Evolutionary conservation across 257 asterid species (phyloP), one percentile per base, ranked within the genome.

Genomic region (Scutellaria minor): DNA sequence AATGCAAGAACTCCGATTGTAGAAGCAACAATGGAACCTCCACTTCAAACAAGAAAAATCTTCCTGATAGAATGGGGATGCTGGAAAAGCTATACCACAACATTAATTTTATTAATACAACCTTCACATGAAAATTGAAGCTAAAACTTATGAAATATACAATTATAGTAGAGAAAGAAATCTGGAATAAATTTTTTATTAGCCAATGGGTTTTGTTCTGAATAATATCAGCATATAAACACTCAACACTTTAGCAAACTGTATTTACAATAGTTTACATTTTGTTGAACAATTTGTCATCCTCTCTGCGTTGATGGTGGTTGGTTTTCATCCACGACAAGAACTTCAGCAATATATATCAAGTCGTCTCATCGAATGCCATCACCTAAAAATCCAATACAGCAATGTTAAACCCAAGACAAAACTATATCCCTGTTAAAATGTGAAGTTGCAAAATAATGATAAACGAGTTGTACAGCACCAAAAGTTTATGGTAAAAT

Each of bases 341-440:
- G 53, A 67, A 47, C 62, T 51, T 50, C 63, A 13, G 51, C 40
- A 69, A 48, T 27, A 35, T 1, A 31, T 56, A 20, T 79, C 80
- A 82, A 71, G 75, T 45, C 78, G 88, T 72, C 73, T 83, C 88
- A 72, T 78, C 78, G 73, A 83, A 83, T 11, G 85, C 88, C 88
- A 83, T 83, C 85, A 83, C 85, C 88, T 83, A 60, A 2, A 41
- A 48, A 45, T 39, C 72, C 2, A 2, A 7, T 6, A 45, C 12
- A 31, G 37, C 37, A 57, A 55, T 4, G 62, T 24, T 37, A 37
- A 11, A 24, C 10, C 62, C 5, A 24, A 40, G 6, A 55, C 61
- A 27, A 57, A 24, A 13, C 12, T 6, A 57, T 9, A 22, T 69
- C 56, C 65, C 42, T 7, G 37, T 47, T 47, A 37, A 31, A n/a